Evolutionary conservation across 2,329 filamentous ascomycete species (phyloP).

Genomic region (Aspergillus tamarii): DNA sequence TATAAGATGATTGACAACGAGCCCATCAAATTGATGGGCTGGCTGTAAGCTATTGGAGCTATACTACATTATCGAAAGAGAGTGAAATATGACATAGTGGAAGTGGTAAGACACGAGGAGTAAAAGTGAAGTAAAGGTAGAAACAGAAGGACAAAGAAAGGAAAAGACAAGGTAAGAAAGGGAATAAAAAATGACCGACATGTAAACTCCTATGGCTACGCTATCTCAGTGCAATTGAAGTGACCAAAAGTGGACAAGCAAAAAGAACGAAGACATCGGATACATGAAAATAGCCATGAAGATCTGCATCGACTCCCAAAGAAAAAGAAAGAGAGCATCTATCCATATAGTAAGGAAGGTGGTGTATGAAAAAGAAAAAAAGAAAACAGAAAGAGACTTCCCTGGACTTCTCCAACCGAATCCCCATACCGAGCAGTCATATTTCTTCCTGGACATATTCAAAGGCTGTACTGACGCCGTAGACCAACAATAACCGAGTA

Average conservation of each 20-base stretch:
- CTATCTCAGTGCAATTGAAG: slow-evolving; percentile 21
- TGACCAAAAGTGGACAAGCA: slow-evolving; percentile 9
- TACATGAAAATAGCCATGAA: slow-evolving; percentile 15
- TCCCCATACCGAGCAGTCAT: not conserved
- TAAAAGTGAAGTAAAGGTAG: not conserved
- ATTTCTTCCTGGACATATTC: slow-evolving; percentile 8
- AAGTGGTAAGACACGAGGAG: slow-evolving; percentile 9
- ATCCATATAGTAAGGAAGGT: slow-evolving; percentile 7
- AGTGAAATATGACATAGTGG: slow-evolving; percentile 7
- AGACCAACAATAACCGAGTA: slow-evolving; percentile 10
- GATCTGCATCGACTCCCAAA: slow-evolving; percentile 3
- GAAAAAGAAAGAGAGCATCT: not conserved
- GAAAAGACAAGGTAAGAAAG: not conserved
- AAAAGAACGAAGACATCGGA: slow-evolving; percentile 7
- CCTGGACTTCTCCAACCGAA: not conserved
- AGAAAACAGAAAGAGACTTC: not conserved
- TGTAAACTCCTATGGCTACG: slow-evolving; percentile 15
- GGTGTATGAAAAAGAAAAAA: not conserved
- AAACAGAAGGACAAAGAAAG: not conserved
- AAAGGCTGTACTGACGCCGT: slow-evolving; percentile 18
- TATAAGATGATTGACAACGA: slow-evolving; percentile 45
- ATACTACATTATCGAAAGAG: slow-evolving; percentile 29
- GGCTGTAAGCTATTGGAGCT: slow-evolving; percentile 28
- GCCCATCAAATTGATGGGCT: slow-evolving; percentile 35
- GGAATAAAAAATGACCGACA: slow-evolving; percentile 16